Base-by-base conservation (phyloP, 495 filamentous ascomycete species). In the Lasiosphaeria hispida region DNA sequence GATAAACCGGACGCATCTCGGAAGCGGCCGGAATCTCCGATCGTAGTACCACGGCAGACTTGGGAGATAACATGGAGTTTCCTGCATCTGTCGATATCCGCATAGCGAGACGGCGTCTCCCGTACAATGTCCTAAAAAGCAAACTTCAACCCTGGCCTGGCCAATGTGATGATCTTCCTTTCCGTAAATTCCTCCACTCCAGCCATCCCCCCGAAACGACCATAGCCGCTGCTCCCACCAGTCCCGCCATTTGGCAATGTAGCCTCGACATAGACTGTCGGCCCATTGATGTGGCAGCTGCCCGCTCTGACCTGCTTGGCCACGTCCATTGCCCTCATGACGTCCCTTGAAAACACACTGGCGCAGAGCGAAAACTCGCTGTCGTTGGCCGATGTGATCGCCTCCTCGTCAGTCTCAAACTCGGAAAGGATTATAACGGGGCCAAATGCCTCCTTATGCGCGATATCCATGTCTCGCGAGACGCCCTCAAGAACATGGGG, bases 171-270 rank as follows among this genome's bases (percentile, higher is more conserved):
- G 13, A 71, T 68, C 61, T 72, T 68, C n/a, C 59, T 59, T 55
- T 71, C 67, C 4, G 69, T 69, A 39, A 70, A 72, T 34, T 61
- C 69, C 10, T 61, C 58, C 8, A 72, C 65, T 8, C 67, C 67
- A 5, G 67, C 65, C 18, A 69, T 68, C 13, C 66, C 71, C 10
- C 69, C 70, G 41, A 75, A 75, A 13, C 70, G 60, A 2, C 73
- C 72, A 55, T 70, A 74, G 4, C 72, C 69, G n/a, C 62, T 68
- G 37, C 69, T 68, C 11, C 69, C 65, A 10, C 72, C 70, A 2
- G 66, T 63, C 7, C 70, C 70, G 5, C 73, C 69, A 23, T 70
- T 70, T 1, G 70, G 70, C 23, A 73, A 53, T 10, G 65, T 67
- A 3, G 68, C 57, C 45, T 73, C 72, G 3, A 71, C 64, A 38